phyloP scores from a whole-genome alignment of 495 filamentous ascomycete genomes.

The Podospora comata region DNA sequence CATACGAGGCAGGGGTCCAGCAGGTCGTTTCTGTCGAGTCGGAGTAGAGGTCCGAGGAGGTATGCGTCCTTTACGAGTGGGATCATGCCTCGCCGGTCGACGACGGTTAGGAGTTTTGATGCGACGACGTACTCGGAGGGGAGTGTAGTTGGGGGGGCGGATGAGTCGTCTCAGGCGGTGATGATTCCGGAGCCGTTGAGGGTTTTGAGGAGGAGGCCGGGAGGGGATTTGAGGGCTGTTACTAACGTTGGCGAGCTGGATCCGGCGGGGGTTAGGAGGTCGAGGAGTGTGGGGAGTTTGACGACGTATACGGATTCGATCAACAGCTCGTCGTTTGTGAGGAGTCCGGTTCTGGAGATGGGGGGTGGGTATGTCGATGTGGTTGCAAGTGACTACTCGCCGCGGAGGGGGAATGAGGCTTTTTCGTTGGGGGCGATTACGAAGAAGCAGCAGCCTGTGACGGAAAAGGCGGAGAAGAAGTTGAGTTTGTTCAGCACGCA shows the following conservation, averaged over 20 bases:
- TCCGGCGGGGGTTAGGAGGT: slow-evolving; percentile 49
- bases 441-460: slow-evolving; percentile 41
- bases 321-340: slow-evolving; percentile 59
- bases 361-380: slow-evolving; percentile 46
- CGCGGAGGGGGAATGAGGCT: slow-evolving; percentile 33
- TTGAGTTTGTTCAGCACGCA: slow-evolving; percentile 69
- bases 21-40: slow-evolving; percentile 38
- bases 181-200: slow-evolving; percentile 49
- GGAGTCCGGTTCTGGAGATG: slow-evolving; percentile 36
- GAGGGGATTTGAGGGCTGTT: slow-evolving; percentile 81
- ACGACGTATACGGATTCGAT: slow-evolving; percentile 67
- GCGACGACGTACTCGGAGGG: slow-evolving; percentile 52
- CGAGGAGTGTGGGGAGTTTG: slow-evolving; percentile 69
- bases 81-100: slow-evolving; percentile 49
- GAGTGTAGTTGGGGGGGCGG: slow-evolving; percentile 21
- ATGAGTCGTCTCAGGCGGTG: slow-evolving; percentile 34
- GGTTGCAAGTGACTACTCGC: slow-evolving; percentile 41
- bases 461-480: slow-evolving; percentile 7
- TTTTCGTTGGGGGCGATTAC: slow-evolving; percentile 61
- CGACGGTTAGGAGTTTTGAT: slow-evolving; percentile 59
- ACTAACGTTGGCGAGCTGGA: slow-evolving; percentile 70
- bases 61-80: slow-evolving; percentile 71
- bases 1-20: slow-evolving; percentile 42
- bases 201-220: slow-evolving; percentile 78
- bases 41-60: slow-evolving; percentile 40